Evolutionary conservation across 805 yeast genomes (phyloP), one percentile per base, ranked within the genome.

Genomic region (Ogataea salicorniae): DNA sequence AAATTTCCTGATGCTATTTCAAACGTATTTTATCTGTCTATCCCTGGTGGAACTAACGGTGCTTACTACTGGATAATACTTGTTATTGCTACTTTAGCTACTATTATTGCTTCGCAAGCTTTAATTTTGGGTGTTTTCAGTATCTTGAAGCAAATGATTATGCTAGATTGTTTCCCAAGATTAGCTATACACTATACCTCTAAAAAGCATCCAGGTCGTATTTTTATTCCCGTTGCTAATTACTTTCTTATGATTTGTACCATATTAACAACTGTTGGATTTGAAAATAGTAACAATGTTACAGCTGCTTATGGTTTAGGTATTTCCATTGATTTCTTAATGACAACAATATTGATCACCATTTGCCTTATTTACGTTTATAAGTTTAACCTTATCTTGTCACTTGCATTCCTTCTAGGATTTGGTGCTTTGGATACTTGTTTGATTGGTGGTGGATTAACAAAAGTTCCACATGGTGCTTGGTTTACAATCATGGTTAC

Each of bases 291-390:
- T 33, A 67, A 69, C 54, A 69, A 67, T 37, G 80, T 79, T 35
- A 77, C 84, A 0, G 76, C 81, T 5, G 84, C 84, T 13, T 80
- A 79, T 57, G 84, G 84, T 15, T 69, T 79, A 48, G 83, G 84
- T 20, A 77, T 80, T 34, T 67, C 82, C 2, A 58, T 79, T 48
- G 84, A 79, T 56, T 77, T 80, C 52, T 50, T 77, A 23, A 70
- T 80, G 43, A 80, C 85, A 1, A 71, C 81, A 0, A 47, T 59
- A 11, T 63, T 80, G 61, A 69, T 78, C 46, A 48, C 74, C 9
- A 57, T 78, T 31, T 69, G 76, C 46, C 64, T 79, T 62, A 51
- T 72, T 3, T 75, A 75, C 48, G 81, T 76, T 26, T 76, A 70
- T 56, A 63, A 68, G 31, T 55, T 59, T 42, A 62, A 69, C 50